Percentiles rank a stretch among this genome's conserved stretches.
phyloP scores from a whole-genome alignment of 2,329 filamentous ascomycete genomes.

The Botryotinia convoluta region DNA sequence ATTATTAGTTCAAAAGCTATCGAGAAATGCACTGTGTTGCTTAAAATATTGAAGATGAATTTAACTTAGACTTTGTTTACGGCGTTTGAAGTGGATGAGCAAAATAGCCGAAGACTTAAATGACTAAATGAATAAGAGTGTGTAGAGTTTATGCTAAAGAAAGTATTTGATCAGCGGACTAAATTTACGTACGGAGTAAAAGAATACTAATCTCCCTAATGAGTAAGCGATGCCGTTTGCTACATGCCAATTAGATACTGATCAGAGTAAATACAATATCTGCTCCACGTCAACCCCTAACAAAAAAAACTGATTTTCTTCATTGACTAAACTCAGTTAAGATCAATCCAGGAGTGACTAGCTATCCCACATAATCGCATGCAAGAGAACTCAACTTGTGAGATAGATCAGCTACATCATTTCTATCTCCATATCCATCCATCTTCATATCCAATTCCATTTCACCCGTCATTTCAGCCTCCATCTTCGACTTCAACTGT shows the following conservation, averaged over 20 bases:
- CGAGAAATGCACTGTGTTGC: not conserved
- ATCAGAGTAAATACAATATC: not conserved
- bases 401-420: not conserved
- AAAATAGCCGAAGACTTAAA: not conserved
- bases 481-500: not conserved
- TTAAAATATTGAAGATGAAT: not conserved
- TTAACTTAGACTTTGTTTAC: not conserved
- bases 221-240: rapidly evolving
- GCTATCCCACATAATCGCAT: not conserved
- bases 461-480: too few species aligned
- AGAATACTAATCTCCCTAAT: rapidly evolving
- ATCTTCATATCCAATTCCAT: not conserved
- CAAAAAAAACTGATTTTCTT: not conserved
- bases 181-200: rapidly evolving
- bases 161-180: rapidly evolving
- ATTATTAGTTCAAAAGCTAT: too few species aligned
- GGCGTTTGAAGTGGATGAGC: rapidly evolving
- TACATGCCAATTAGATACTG: not conserved
- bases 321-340: not conserved
- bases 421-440: not conserved
- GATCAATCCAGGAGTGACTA: not conserved
- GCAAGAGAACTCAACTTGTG: not conserved
- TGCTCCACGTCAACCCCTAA: not conserved
- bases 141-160: not conserved
- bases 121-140: not conserved